phyloP scores from a whole-genome alignment of 2,329 filamentous ascomycete species.

The Pseudogymnoascus sp. region DNA sequence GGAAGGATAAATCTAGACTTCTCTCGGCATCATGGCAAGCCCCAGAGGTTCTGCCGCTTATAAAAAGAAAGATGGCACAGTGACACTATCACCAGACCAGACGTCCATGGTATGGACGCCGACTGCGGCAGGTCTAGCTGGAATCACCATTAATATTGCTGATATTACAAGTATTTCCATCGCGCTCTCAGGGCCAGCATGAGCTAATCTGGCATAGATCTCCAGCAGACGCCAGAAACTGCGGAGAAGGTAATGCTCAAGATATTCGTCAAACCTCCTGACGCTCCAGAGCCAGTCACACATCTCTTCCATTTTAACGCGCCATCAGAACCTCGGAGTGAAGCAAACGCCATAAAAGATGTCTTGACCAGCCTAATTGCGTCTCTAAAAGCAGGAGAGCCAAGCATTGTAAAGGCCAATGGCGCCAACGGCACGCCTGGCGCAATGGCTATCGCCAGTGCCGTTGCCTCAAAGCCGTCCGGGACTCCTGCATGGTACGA shows the following conservation, averaged over 20 bases:
- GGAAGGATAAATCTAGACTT: neutral
- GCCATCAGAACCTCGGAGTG: constrained; percentile 62
- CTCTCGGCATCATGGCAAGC: constrained; percentile 41
- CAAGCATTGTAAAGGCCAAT: constrained; percentile 42
- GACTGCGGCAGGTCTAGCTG: constrained; percentile 49
- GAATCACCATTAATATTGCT: constrained; percentile 62
- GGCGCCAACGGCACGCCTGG: constrained; percentile 46
- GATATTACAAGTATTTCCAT: constrained; percentile 70
- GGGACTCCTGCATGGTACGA: constrained; percentile 59
- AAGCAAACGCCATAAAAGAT: constrained; percentile 82
- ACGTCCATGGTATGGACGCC: constrained; percentile 77
- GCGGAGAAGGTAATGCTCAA: constrained; percentile 89
- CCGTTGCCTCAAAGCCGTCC: constrained; percentile 49
- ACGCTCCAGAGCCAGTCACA: constrained; percentile 52
- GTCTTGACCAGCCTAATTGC: constrained; percentile 72
- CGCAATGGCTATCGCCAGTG: constrained; percentile 71
- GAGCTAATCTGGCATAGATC: constrained; percentile 47
- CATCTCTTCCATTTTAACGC: constrained; percentile 91
- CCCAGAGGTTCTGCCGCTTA: constrained; percentile 66
- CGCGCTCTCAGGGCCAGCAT: constrained; percentile 11
- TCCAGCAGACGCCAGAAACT: constrained; percentile 90
- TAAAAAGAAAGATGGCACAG: constrained; percentile 91
- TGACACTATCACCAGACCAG: constrained; percentile 68
- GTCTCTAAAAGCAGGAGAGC: constrained; percentile 52
- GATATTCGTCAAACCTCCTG: constrained; percentile 67